phyloP scores from a whole-genome alignment of 2,329 filamentous ascomycete species.

The Colletotrichum lini region DNA sequence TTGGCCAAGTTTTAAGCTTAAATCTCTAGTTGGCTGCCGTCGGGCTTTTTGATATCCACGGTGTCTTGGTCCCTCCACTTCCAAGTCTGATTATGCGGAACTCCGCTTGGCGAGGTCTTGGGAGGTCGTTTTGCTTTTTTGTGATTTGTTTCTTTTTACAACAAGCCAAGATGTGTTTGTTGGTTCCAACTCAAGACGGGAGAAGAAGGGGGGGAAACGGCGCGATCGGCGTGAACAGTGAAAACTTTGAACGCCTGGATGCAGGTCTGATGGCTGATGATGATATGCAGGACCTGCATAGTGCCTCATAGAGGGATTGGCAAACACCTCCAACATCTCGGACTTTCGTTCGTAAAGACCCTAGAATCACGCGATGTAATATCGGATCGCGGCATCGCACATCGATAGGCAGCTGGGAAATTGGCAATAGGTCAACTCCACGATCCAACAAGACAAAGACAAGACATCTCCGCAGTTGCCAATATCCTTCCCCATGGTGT shows the following conservation, averaged over 20 bases:
- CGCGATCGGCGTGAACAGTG: slow-evolving; percentile 16
- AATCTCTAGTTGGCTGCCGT: slow-evolving; percentile 33
- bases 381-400: background rate
- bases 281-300: background rate
- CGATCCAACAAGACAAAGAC: too few species aligned
- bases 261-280: background rate
- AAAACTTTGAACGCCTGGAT: background rate
- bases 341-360: background rate
- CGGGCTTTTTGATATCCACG: slow-evolving; percentile 16
- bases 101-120: slow-evolving; percentile 25
- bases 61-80: slow-evolving; percentile 33
- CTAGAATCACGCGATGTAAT: background rate
- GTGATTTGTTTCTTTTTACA: background rate
- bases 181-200: background rate
- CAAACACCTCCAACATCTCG: background rate
- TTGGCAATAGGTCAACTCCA: background rate
- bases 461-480: background rate
- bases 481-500: background rate
- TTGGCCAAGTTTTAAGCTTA: slow-evolving; percentile 43
- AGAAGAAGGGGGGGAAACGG: background rate
- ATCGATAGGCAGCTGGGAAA: background rate
- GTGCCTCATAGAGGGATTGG: background rate
- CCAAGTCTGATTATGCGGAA: slow-evolving; percentile 30
- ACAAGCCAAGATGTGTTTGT: background rate
- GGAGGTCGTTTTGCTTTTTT: background rate